Evolutionary conservation across 1,284 basidiomycete species (phyloP).

Genomic region (Pseudozyma sp.): DNA sequence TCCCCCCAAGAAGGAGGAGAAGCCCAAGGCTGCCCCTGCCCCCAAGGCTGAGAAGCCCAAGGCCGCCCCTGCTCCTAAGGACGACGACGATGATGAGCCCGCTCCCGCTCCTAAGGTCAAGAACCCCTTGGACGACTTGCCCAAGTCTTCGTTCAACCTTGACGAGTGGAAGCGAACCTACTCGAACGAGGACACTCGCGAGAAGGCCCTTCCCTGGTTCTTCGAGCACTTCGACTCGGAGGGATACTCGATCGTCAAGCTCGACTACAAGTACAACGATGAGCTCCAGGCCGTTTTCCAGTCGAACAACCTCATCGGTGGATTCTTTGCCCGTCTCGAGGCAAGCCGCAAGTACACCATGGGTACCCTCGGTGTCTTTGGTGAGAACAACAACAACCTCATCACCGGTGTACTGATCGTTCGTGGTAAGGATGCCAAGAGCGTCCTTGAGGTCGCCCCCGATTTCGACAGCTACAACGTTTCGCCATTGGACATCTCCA

Average conservation of each 20-base stretch:
- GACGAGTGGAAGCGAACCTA: constrained; percentile 98
- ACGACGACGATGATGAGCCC: constrained; percentile 74
- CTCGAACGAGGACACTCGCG: constrained; percentile 90
- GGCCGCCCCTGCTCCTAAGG: constrained; percentile 74
- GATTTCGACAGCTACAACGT: constrained; percentile 92
- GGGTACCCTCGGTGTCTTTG: constrained; percentile 90
- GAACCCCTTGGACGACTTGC: constrained; percentile 92
- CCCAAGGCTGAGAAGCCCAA: constrained; percentile 72
- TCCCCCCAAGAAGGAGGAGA: constrained; percentile 76
- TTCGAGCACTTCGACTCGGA: constrained; percentile 81
- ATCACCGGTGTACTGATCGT: constrained; percentile 79
- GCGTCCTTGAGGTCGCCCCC: constrained; percentile 75
- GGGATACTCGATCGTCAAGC: constrained; percentile 90
- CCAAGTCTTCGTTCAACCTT: constrained; percentile 91
- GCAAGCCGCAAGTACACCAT: constrained; percentile 75
- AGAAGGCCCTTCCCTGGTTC: constrained; percentile 63
- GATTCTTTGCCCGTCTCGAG: constrained; percentile 90
- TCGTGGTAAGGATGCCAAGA: constrained; percentile 76
- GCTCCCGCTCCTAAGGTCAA: constrained; percentile 79
- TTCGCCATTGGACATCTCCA: constrained; percentile 72
- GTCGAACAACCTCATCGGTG: constrained; percentile 77
- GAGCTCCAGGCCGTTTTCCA: constrained; percentile 81
- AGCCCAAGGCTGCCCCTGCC: constrained; percentile 61
- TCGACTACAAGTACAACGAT: constrained; percentile 96
- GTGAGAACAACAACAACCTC: constrained; percentile 76